Base-by-base conservation (phyloP, 2,329 filamentous ascomycete species). In the Stagonosporopsis cucurbitacearum region DNA sequence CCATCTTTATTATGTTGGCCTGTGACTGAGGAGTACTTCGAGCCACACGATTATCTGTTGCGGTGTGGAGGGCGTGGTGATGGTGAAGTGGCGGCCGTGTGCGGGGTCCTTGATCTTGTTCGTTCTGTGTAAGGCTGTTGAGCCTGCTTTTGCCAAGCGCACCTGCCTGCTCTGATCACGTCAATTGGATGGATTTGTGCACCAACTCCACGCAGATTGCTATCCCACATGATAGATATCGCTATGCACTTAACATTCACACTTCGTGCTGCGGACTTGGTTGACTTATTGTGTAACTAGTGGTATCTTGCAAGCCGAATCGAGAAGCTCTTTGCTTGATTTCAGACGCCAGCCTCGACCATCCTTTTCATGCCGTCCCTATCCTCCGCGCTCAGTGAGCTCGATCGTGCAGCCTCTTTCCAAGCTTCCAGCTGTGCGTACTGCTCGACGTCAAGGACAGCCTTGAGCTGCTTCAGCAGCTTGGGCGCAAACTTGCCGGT, bases 401-500 rank as follows among this genome's bases (percentile, higher is more conserved):
- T 69, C 22, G 63, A 57, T 50, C 75, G 77, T 3, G 74, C 75
- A 6, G 54, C 57, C 17, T 77, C 75, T 53, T 78, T 78, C 69
- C 75, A 72, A 13, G 44, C 59, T 46, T 78, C 74, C 28, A 77
- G 42, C 46, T 59, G 59, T 25, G 60, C 66, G 47, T 74, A 73
- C 42, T 68, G 57, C 30, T 64, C 71, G 6, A 49, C 48, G 2
- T 50, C 46, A 17, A 72, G 26, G 6, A 35, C 49, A 3, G 58
- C 42, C 50, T 74, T 76, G 26, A 78, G 51, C 47, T 68, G 57
- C 54, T 73, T 78, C 41, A 78, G 54, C 46, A 78, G 43, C 59
- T 73, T 77, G 1, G 76, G 76, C 36, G 75, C 74, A 54, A 74
- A 77, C 58, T 76, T 76, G 7, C 75, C 75, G 33, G 75, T 77